Evolutionary conservation across 108 stramenopile genomes (phyloP).

Genomic region (Epithemia pelagica): DNA sequence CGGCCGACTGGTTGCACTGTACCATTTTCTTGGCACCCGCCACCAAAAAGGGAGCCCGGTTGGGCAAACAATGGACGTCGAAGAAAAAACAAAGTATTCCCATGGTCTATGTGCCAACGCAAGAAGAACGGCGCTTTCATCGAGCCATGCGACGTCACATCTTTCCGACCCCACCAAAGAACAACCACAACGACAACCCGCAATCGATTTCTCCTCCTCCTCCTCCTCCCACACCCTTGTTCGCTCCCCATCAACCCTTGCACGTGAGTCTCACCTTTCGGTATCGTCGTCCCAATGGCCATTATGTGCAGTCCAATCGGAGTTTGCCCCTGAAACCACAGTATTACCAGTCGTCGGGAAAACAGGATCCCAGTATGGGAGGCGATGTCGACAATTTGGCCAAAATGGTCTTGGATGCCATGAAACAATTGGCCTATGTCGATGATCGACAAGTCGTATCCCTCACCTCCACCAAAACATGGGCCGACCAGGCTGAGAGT

Average conservation of each 20-base stretch:
- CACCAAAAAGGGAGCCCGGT: not conserved
- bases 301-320: not conserved
- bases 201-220: too few species aligned
- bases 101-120: not conserved
- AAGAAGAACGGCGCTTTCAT: not conserved
- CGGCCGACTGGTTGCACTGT: not conserved
- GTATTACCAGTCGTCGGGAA: not conserved
- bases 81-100: not conserved
- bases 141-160: not conserved
- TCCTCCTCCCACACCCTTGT: not conserved
- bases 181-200: not conserved
- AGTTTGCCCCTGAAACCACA: not conserved
- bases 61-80: too few species aligned
- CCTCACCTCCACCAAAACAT: constrained; percentile 40
- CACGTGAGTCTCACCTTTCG: not conserved
- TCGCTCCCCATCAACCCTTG: not conserved
- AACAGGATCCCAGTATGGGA: not conserved
- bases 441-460: constrained; percentile 75
- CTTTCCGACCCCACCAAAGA: not conserved
- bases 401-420: constrained; percentile 77
- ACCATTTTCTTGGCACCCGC: not conserved
- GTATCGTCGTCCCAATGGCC: not conserved
- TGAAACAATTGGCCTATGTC: constrained; percentile 60
- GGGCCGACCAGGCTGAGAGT: not conserved
- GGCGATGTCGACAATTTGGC: constrained; percentile 72